These are phyloP conservation scores for Globisporangium lucens DNA, from an alignment of 352 stramenopile genomes.

Conservation along the genomic window DNA sequence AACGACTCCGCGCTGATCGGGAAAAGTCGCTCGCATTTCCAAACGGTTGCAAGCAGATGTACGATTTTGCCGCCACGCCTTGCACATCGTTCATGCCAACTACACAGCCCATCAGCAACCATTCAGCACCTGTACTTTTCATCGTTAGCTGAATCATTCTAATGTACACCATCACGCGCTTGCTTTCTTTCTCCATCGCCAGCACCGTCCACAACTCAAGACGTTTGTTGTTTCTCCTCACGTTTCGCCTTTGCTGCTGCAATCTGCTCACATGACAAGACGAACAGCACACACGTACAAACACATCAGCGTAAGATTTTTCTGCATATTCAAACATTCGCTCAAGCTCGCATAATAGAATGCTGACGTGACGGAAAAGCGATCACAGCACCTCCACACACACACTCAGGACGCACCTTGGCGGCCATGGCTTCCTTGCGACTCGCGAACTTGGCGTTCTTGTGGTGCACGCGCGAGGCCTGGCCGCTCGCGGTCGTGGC, in stretches of 20 bases:
- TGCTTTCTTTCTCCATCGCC: too few relatives aligned
- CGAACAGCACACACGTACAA: conserved; percentile 2
- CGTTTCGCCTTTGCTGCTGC: conserved; percentile 73
- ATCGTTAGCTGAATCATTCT: too few relatives aligned
- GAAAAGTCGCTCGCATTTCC: too few relatives aligned
- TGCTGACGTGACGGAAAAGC: background rate
- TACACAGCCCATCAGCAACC: too few relatives aligned
- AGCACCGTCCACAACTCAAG: too few relatives aligned
- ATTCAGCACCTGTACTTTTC: too few relatives aligned
- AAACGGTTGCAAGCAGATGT: too few relatives aligned
- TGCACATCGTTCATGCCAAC: too few relatives aligned
- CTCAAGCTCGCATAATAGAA: background rate
- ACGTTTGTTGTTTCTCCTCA: conserved; percentile 19
- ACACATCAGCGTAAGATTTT: background rate
- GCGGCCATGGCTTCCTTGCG: conserved; percentile 79
- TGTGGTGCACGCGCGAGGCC: conserved; percentile 75
- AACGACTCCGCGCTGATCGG: too few relatives aligned
- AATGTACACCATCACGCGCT: too few relatives aligned
- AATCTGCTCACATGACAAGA: conserved; percentile 37
- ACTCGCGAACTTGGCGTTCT: conserved; percentile 81
- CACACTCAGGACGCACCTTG: conserved; percentile 34
- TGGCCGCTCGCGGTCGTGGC: conserved; percentile 69
- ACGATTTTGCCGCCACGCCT: too few relatives aligned
- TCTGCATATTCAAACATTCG: background rate
- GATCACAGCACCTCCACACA: background rate